A percentile compares a stretch with the other conserved stretches of the same genome.
These are phyloP conservation scores for Coniochaeta ligniaria DNA, from an alignment of 2,329 filamentous ascomycete genomes.

Conservation along the genomic window DNA sequence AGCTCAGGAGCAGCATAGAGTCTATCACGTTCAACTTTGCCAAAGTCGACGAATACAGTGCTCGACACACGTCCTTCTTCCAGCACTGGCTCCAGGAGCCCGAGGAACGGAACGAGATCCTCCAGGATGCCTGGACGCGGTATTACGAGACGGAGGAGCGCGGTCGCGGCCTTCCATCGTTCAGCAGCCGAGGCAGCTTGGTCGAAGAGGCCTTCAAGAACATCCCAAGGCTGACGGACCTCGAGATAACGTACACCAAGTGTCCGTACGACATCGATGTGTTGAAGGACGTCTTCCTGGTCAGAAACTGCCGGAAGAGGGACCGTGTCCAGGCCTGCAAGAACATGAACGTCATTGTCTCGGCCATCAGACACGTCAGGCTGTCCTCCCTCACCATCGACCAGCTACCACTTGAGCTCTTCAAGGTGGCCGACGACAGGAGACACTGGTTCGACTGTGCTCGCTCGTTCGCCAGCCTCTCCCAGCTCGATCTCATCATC, in stretches of 20 bases:
- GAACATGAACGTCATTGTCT: constrained; percentile 30
- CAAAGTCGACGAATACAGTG: constrained; percentile 31
- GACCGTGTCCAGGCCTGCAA: constrained; percentile 28
- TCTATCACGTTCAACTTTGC: constrained; percentile 38
- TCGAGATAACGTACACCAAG: constrained; percentile 32
- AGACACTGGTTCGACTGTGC: constrained; percentile 33
- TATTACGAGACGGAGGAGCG: constrained; percentile 27
- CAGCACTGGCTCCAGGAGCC: constrained; percentile 29
- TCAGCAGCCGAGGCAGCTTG: constrained; percentile 26
- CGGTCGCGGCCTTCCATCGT: constrained; percentile 24
- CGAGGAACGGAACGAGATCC: constrained; percentile 25
- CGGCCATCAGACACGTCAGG: constrained; percentile 26
- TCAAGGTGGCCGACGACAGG: constrained; percentile 27
- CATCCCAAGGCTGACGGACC: constrained; percentile 29
- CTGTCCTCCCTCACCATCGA: constrained; percentile 32
- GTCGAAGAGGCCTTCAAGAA: constrained; percentile 30
- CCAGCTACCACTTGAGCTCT: constrained; percentile 34
- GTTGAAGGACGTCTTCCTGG: constrained; percentile 27
- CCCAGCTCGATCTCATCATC: constrained; percentile 29
- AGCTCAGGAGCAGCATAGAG: constrained; percentile 31
- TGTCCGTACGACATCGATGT: constrained; percentile 30
- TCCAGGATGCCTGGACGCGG: constrained; percentile 26
- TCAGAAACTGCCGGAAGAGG: constrained; percentile 30
- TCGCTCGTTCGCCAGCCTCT: constrained; percentile 30
- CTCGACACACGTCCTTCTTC: constrained; percentile 24